A percentile compares a stretch with the other conserved stretches of the same genome.
Conservation (phyloP, 2,329 filamentous ascomycete species). For the Amphichorda felina region DNA sequence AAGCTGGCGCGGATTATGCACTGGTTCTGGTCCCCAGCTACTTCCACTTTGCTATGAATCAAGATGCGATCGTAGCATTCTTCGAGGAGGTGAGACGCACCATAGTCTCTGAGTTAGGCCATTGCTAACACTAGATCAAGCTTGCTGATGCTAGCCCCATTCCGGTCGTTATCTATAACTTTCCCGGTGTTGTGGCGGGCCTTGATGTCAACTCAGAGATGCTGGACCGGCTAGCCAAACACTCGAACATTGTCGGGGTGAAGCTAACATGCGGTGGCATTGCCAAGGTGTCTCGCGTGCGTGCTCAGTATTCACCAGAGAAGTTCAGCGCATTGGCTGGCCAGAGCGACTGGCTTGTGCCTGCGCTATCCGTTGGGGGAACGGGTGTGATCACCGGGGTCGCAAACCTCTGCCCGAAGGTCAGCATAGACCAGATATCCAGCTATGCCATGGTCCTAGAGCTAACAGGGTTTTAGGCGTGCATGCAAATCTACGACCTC, state of each 20-base stretch:
- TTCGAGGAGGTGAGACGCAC: constrained; percentile 45
- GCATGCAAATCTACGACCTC: constrained; percentile 35
- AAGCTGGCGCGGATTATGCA: constrained; percentile 54
- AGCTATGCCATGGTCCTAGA: too few species aligned
- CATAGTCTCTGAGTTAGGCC: too few species aligned
- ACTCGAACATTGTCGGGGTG: constrained; percentile 56
- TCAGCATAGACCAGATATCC: too few species aligned
- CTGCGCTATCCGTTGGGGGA: constrained; percentile 44
- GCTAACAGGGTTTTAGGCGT: too few species aligned
- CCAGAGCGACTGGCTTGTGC: constrained; percentile 61
- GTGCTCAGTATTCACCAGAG: constrained; percentile 33
- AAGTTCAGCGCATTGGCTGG: constrained; percentile 57
- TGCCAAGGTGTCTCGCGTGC: constrained; percentile 56
- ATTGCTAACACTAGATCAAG: too few species aligned
- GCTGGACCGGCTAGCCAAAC: constrained; percentile 42
- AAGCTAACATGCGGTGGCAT: constrained; percentile 68
- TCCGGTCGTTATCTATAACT: constrained; percentile 63
- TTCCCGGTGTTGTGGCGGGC: constrained; percentile 54
- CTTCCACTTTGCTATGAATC: constrained; percentile 52
- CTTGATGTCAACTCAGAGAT: constrained; percentile 57
- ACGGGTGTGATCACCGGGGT: constrained; percentile 52
- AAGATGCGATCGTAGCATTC: constrained; percentile 47
- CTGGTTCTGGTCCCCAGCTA: constrained; percentile 61
- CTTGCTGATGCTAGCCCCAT: constrained; percentile 47
- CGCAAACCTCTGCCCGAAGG: constrained; percentile 47